Conservation (phyloP, 2,329 filamentous ascomycete species). For the Pseudonectria buxi region DNA sequence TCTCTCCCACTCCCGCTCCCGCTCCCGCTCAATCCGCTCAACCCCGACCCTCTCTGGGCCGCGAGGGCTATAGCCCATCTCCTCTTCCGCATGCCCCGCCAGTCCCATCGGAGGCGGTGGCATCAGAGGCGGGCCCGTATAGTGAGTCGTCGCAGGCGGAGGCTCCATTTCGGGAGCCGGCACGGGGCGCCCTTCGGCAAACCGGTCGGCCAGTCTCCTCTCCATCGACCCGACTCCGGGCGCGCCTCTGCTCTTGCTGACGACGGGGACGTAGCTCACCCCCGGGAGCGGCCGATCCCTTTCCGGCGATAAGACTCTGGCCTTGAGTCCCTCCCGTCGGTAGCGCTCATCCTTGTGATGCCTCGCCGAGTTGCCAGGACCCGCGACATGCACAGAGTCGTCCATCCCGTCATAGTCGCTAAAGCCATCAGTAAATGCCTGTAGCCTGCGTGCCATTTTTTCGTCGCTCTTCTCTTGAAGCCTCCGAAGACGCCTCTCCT, state of each 20-base stretch:
- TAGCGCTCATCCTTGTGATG: constrained; percentile 60
- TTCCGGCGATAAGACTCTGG: constrained; percentile 20
- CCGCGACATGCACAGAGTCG: constrained; percentile 31
- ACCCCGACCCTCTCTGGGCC: no score
- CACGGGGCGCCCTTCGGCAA: constrained; percentile 37
- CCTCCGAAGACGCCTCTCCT: constrained; percentile 39
- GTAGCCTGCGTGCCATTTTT: constrained; percentile 21
- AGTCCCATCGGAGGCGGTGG: constrained; percentile 29
- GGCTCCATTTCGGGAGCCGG: constrained; percentile 13
- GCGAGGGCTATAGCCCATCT: constrained; percentile 23
- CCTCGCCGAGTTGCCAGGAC: constrained; percentile 44
- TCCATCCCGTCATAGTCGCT: constrained; percentile 30
- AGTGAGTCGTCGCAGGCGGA: constrained; percentile 13
- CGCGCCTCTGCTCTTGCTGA: constrained; percentile 37
- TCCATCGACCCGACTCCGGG: constrained; percentile 39
- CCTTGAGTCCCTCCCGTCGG: constrained; percentile 26
- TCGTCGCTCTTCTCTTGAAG: constrained; percentile 43
- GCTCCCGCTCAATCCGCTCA: no score
- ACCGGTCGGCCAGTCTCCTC: constrained; percentile 43
- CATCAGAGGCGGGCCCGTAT: constrained; percentile 16
- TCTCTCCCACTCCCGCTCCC: constrained; percentile 16
- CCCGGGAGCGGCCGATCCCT: constrained; percentile 18
- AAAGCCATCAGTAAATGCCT: constrained; percentile 29
- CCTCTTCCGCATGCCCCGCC: constrained; percentile 21
- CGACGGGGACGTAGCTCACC: constrained; percentile 37